Percentiles rank a stretch among this genome's conserved stretches.
Evolutionary conservation across 1,139 yeast genomes (phyloP).

Genomic region (Sugiyamaella xylanicola): DNA sequence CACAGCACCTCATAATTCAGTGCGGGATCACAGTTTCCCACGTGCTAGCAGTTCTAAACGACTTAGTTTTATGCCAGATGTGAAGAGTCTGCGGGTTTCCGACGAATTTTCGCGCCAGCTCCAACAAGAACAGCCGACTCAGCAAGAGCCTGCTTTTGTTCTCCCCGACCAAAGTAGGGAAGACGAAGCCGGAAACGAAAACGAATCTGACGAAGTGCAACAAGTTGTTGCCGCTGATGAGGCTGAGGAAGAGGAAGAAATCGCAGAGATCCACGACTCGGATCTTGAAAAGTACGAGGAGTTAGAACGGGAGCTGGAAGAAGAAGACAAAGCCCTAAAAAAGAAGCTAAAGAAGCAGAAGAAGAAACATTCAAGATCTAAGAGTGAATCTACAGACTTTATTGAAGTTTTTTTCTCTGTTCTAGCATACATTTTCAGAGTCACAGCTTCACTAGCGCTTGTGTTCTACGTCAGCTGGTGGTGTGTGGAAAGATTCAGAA

Average conservation of each 20-base stretch:
- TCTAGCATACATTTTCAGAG: not conserved
- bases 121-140: constrained; percentile 1
- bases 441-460: constrained; percentile 22
- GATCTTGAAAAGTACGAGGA: constrained; percentile 7
- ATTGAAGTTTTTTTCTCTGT: not conserved
- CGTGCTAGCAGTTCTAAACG: constrained; percentile 25
- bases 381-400: constrained; percentile 1
- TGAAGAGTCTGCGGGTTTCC: constrained; percentile 32
- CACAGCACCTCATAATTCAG: constrained; percentile 13
- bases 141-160: not conserved
- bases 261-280: constrained; percentile 6
- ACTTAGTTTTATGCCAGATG: constrained; percentile 36
- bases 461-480: constrained; percentile 38
- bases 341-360: constrained; percentile 19
- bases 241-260: constrained; percentile 13
- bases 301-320: constrained; percentile 19
- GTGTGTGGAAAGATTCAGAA: constrained; percentile 36
- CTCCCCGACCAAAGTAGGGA: not conserved
- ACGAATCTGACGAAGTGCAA: too few relatives aligned
- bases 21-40: constrained; percentile 24
- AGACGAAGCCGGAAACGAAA: too few relatives aligned
- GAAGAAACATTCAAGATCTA: constrained; percentile 4
- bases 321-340: constrained; percentile 18
- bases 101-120: constrained; percentile 29
- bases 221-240: constrained; percentile 3